Evolutionary conservation across 306 rosid genomes (phyloP).

Genomic region (Inga leiocalycina): DNA sequence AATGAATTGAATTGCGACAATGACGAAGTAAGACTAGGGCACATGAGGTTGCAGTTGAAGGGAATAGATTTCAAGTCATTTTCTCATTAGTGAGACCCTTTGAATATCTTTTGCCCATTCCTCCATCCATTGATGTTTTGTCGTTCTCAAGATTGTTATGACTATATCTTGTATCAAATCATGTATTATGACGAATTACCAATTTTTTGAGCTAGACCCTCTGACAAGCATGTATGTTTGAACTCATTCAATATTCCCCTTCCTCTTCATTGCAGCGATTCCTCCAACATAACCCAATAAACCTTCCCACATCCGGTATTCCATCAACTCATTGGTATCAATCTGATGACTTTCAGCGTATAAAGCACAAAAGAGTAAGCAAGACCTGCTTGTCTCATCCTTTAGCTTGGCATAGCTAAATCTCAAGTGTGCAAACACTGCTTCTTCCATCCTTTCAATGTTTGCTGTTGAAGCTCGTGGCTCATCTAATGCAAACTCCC

Average conservation of each 20-base stretch:
- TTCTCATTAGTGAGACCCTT: not conserved
- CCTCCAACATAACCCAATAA: no score
- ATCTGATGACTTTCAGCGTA: not conserved
- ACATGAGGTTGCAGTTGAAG: not conserved
- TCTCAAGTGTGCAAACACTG: not conserved
- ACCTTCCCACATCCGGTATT: no score
- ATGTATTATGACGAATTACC: not conserved
- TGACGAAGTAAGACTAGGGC: not conserved
- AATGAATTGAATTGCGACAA: not conserved
- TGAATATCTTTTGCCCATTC: not conserved
- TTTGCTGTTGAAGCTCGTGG: not conserved
- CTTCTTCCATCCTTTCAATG: not conserved
- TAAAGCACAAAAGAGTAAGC: not conserved
- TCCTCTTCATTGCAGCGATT: no score
- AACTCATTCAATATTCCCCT: no score
- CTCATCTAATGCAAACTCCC: not conserved
- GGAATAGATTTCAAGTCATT: not conserved
- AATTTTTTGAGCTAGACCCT: not conserved
- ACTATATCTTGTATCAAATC: not conserved
- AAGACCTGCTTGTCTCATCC: not conserved
- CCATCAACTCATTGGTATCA: not conserved
- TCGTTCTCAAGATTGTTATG: not conserved
- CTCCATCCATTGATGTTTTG: not conserved
- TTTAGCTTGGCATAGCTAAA: constrained; percentile 3
- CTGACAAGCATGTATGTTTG: not conserved